phyloP scores from a whole-genome alignment of 257 asterid genomes.

The Solanum commersonii region DNA sequence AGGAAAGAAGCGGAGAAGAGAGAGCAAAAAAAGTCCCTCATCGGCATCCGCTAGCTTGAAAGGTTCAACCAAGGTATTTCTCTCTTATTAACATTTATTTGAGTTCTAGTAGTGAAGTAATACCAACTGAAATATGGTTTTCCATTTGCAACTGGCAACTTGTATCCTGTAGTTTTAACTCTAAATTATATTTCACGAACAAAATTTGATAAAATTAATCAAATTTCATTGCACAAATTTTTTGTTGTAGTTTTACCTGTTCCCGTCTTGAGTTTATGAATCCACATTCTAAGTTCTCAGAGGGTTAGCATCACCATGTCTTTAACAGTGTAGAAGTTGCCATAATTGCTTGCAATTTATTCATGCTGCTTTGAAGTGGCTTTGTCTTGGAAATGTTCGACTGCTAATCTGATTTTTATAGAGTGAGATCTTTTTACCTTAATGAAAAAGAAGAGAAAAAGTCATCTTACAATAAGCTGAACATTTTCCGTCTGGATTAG shows the following conservation, averaged over 20 bases:
- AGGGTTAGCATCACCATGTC: not conserved
- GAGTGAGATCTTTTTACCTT: not conserved
- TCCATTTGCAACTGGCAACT: not conserved
- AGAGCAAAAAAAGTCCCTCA: slow-evolving; percentile 26
- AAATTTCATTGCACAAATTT: not conserved
- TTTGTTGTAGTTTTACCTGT: not conserved
- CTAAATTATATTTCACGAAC: not conserved
- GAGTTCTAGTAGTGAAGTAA: not conserved
- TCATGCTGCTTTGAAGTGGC: not conserved
- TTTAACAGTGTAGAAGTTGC: not conserved
- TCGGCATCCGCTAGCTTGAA: slow-evolving; percentile 47
- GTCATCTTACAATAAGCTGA: not conserved
- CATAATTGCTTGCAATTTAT: not conserved
- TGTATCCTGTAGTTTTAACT: not conserved
- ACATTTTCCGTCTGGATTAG: not conserved
- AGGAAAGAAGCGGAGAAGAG: slow-evolving; percentile 76
- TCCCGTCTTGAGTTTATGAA: not conserved
- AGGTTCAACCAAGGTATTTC: slow-evolving; percentile 58
- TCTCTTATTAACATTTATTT: not conserved
- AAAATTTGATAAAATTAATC: not conserved
- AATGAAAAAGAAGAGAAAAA: not conserved
- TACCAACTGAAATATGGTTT: not conserved
- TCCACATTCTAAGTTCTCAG: not conserved
- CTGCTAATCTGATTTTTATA: not conserved
- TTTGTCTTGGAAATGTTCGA: not conserved